Conservation (phyloP, 495 filamentous ascomycete species). For the Daldinia caldariorum region DNA sequence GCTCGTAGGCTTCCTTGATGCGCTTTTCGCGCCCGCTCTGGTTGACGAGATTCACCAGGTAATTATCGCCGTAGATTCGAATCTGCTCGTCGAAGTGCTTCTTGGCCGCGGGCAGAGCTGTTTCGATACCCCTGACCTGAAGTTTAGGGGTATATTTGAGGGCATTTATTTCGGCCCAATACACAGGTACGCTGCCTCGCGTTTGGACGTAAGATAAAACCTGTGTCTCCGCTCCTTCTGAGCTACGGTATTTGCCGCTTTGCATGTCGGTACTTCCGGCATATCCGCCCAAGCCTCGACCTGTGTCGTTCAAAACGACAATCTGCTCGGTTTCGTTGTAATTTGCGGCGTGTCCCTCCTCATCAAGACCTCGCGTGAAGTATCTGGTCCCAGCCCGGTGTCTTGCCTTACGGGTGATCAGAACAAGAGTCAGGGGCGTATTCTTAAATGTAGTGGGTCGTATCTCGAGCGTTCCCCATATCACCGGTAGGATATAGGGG, state of each 20-base stretch:
- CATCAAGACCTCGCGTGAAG: conserved; percentile 92
- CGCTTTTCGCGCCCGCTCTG: conserved; percentile 87
- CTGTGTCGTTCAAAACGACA: conserved; percentile 83
- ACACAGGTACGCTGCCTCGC: conserved; percentile 91
- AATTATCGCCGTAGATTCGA: conserved; percentile 91
- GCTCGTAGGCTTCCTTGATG: conserved; percentile 92
- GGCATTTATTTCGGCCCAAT: conserved; percentile 93
- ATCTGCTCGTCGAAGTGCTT: conserved; percentile 94
- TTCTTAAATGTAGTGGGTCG: conserved; percentile 80
- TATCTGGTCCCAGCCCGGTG: conserved; percentile 91
- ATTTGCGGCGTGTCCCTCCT: conserved; percentile 92
- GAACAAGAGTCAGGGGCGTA: conserved; percentile 81
- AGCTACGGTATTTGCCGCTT: conserved; percentile 69
- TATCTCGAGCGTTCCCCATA: conserved; percentile 94
- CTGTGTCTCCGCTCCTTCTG: conserved; percentile 76
- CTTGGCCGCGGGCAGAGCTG: conserved; percentile 79
- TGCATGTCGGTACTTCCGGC: conserved; percentile 78
- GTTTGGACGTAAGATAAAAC: conserved; percentile 95
- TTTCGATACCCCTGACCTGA: conserved; percentile 84
- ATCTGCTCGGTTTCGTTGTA: conserved; percentile 98
- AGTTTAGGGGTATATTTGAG: conserved; percentile 89
- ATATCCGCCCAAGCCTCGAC: conserved; percentile 78
- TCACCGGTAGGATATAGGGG: conserved; percentile 92
- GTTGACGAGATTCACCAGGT: conserved; percentile 95
- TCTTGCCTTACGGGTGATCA: conserved; percentile 88